These are phyloP conservation scores for Pythium volutum DNA, from an alignment of 352 stramenopile genomes.

Conservation along the genomic window DNA sequence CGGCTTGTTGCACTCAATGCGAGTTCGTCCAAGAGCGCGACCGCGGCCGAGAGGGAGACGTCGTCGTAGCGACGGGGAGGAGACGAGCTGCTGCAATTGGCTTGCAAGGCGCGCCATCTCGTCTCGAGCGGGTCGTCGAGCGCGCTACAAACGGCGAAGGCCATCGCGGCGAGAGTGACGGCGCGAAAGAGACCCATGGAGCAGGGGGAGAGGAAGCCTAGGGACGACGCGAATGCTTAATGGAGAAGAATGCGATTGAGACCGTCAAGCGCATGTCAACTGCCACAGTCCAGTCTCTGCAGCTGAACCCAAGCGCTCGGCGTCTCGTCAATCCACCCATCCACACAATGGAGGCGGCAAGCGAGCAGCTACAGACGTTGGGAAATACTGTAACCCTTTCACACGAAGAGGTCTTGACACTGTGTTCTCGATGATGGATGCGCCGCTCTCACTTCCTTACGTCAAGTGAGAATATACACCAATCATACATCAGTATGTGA, in stretches of 20 bases:
- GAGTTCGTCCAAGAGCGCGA: constrained; percentile 1
- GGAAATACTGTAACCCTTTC: not conserved
- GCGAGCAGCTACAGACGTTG: not conserved
- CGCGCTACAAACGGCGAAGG: not conserved
- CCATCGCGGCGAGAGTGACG: not conserved
- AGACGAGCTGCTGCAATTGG: not conserved
- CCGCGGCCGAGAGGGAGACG: not conserved
- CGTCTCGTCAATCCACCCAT: constrained; percentile 12
- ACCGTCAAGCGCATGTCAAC: not conserved
- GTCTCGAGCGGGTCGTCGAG: not conserved
- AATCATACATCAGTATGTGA: not conserved
- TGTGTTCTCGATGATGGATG: too few species aligned
- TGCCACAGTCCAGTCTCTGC: not conserved
- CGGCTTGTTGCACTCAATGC: constrained; percentile 21
- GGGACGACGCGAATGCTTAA: not conserved
- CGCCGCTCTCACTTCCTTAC: too few species aligned
- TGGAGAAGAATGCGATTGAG: too few species aligned
- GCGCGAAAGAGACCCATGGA: not conserved
- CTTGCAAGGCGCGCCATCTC: constrained; percentile 8
- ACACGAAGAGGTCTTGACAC: not conserved
- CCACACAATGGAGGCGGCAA: not conserved
- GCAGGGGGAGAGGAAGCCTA: not conserved
- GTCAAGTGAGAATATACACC: not conserved
- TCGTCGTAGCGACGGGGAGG: not conserved
- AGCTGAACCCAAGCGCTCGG: not conserved